Evolutionary conservation across 495 filamentous ascomycete genomes (phyloP).

Genomic region (Letharia columbiana): DNA sequence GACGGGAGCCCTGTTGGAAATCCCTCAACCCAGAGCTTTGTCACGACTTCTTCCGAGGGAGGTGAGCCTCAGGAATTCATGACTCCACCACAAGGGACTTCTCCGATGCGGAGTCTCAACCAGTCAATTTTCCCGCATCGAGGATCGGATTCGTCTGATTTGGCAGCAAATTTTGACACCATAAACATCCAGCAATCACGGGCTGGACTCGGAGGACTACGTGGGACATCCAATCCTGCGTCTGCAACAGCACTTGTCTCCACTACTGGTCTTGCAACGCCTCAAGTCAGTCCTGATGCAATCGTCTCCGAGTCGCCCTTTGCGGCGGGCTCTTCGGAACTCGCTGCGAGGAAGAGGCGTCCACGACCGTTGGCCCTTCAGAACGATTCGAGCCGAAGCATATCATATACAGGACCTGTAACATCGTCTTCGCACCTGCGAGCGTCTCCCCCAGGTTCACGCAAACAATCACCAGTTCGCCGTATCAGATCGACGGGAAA

Average conservation of each 20-base stretch:
- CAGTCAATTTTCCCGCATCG: conserved; percentile 18
- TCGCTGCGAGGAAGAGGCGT: conserved; percentile 47
- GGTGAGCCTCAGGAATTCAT: conserved; percentile 22
- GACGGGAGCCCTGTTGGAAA: conserved; percentile 22
- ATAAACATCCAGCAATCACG: conserved; percentile 22
- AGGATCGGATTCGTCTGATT: conserved; percentile 22
- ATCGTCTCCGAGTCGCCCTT: conserved; percentile 2
- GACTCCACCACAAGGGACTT: conserved; percentile 23
- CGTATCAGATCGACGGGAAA: conserved; percentile 47
- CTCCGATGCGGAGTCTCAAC: conserved; percentile 21
- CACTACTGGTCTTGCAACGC: conserved; percentile 40
- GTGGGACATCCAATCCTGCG: conserved; percentile 33
- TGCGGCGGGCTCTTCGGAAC: conserved; percentile 30
- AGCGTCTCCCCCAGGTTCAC: conserved; percentile 33
- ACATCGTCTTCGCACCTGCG: conserved; percentile 37
- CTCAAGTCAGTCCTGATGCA: conserved; percentile 20
- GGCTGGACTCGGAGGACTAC: conserved; percentile 19
- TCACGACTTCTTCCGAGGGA: conserved; percentile 20
- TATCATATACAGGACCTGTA: conserved; percentile 34
- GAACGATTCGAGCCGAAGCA: conserved; percentile 33
- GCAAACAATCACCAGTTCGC: conserved; percentile 36
- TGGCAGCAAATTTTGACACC: conserved; percentile 23
- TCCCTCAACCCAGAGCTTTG: conserved; percentile 22
- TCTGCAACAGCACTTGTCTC: conserved; percentile 24
- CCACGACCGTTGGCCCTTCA: conserved; percentile 46